Percentiles rank a stretch among this genome's conserved stretches.
phyloP scores from a whole-genome alignment of 169 alveolate species.

The Plasmodium coatneyi region DNA sequence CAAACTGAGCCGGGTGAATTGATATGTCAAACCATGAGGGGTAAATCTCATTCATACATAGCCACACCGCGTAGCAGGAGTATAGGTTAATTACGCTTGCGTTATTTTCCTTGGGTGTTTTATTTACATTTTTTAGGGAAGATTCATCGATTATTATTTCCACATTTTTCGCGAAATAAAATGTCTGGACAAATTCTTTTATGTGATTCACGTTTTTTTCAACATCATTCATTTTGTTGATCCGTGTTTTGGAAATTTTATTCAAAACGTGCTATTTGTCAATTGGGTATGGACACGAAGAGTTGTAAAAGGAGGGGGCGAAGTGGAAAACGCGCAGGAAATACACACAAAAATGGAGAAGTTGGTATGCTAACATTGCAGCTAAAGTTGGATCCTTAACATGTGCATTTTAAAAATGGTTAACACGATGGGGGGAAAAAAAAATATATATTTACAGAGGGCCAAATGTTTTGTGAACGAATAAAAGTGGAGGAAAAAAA shows the following conservation, averaged over 20 bases:
- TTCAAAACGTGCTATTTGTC: background rate
- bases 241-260: background rate
- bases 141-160: constrained; percentile 58
- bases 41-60: constrained; percentile 74
- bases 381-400: background rate
- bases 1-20: constrained; percentile 75
- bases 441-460: background rate
- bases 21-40: constrained; percentile 75
- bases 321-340: background rate
- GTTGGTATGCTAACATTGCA: background rate
- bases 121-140: constrained; percentile 16
- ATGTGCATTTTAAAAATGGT: background rate
- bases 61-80: constrained; percentile 66
- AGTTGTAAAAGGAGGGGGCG: background rate
- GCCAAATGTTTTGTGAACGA: background rate
- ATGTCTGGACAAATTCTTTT: constrained; percentile 62
- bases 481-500: background rate
- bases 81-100: constrained; percentile 38
- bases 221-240: constrained; percentile 50
- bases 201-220: constrained; percentile 31
- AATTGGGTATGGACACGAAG: background rate
- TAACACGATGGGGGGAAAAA: background rate
- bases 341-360: background rate
- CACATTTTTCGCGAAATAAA: constrained; percentile 70
- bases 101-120: constrained; percentile 62